Evolutionary conservation across 768 basidiomycete species (phyloP), one percentile per base, ranked within the genome.

Genomic region (Austroboletus eburneus): DNA sequence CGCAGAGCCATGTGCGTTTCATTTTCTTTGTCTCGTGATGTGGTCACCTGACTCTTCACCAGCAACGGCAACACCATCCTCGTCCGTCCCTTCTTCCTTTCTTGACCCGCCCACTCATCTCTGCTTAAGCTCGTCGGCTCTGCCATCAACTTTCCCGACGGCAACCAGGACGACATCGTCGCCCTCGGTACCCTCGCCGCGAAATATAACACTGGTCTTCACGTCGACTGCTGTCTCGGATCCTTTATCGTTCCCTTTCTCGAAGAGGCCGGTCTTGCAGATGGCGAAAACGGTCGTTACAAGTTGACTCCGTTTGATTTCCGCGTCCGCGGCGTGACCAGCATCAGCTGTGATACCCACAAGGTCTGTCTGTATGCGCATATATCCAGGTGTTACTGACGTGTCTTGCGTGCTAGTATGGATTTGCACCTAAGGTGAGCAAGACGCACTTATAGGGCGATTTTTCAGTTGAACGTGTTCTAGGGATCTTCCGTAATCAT

Each of bases 291-390:
- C 33, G 80, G 80, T 23, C 52, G 45, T 34, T 84, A 75, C 55
- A 77, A 76, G 48, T 61, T 87, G 20, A 66, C 74, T 30, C 85
- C 81, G 0, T 98, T 97, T 61, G 95, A 98, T 67, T 99, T 99
- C 67, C 72, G 83, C 18, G 84, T 97, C 2, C 74, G 78, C 3
- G 95, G 95, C 4, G 95, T 99, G 20, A 97, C 94, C 3, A 85
- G 84, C 57, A 90, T 97, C 45, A 93, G 91, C 50, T 96, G 94
- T 64, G 95, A 99, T 72, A 91, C 91, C 7, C 93, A 96, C 71
- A 95, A 95, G 72, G 89, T 86, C 35, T 13, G 48, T 16, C 20
- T 37, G 10, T 13, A 17, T 14, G 20, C 23, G 2, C 17, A 17
- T 41, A 20, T 34, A 6, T 32, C 3, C n/a, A 27, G 13, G 2